A percentile compares a stretch with the other conserved stretches of the same genome.
These are phyloP conservation scores for Colletotrichum destructivum DNA, from an alignment of 2,329 filamentous ascomycete species.

Conservation along the genomic window DNA sequence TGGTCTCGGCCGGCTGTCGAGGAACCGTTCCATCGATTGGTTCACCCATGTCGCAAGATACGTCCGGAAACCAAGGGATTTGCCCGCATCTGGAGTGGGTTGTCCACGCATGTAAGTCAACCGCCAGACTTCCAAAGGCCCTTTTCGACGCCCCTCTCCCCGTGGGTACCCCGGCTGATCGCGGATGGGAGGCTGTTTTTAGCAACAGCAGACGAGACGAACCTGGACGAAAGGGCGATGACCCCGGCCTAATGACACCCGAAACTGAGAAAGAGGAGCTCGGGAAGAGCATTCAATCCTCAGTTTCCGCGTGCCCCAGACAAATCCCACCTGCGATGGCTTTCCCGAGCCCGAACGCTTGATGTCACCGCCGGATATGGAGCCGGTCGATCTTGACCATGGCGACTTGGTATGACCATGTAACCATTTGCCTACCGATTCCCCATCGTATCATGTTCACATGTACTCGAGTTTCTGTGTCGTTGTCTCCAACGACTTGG, in stretches of 20 bases:
- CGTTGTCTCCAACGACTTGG: background rate
- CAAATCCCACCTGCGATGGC: background rate
- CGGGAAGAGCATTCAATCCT: background rate
- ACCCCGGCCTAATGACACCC: background rate
- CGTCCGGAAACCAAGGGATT: background rate
- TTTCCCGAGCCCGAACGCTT: no score
- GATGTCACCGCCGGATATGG: background rate
- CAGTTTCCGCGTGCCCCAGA: no score
- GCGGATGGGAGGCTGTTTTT: background rate
- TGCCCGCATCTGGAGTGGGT: background rate
- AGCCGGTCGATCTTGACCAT: background rate
- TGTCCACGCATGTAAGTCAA: background rate
- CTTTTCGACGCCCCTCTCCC: background rate
- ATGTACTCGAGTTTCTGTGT: background rate
- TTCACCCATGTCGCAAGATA: background rate
- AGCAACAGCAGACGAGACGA: background rate
- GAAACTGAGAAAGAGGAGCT: background rate
- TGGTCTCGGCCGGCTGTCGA: no score
- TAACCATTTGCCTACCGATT: background rate
- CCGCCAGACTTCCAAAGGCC: background rate
- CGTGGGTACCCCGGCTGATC: background rate
- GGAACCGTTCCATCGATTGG: background rate
- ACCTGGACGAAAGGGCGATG: background rate
- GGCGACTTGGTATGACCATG: background rate
- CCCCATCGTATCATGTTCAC: background rate